These are phyloP conservation scores for Rosa rugosa DNA, from an alignment of 306 rosid species.

Conservation along the genomic window DNA sequence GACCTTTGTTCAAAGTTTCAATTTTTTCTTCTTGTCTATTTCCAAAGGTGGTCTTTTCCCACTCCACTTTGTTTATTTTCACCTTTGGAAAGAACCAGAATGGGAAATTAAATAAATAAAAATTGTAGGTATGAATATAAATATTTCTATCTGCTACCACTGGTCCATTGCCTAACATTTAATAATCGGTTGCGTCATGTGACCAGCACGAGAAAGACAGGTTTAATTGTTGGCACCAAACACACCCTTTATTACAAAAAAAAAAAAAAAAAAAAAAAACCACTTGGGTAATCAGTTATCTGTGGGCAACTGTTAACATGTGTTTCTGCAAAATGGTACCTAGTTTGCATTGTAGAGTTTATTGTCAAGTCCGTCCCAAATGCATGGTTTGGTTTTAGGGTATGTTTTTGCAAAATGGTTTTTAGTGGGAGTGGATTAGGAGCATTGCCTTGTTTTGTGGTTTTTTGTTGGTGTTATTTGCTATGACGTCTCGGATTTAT, in stretches of 20 bases:
- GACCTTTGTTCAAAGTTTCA: conserved; percentile 11
- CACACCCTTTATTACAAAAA: background rate
- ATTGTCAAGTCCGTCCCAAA: background rate
- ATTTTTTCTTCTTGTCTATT: background rate
- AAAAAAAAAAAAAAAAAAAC: background rate
- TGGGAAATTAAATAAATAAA: background rate
- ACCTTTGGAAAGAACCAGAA: conserved; percentile 4
- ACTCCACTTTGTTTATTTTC: background rate
- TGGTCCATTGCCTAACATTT: conserved; percentile 4
- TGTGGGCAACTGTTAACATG: background rate
- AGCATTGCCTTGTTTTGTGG: background rate
- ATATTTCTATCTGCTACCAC: conserved; percentile 8
- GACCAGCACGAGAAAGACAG: conserved; percentile 6
- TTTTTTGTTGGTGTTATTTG: background rate
- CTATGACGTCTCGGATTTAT: background rate
- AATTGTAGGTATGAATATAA: conserved; percentile 6
- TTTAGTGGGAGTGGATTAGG: background rate
- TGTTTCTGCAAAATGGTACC: background rate
- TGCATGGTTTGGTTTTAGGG: background rate
- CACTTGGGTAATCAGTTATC: too few relatives aligned
- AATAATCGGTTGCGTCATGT: conserved; percentile 4
- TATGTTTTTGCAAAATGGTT: background rate
- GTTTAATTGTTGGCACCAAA: background rate
- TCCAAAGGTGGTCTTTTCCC: background rate
- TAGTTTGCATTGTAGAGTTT: background rate